Evolutionary conservation across 257 asterid species (phyloP), one percentile per base, ranked within the genome.

Genomic region (Przewalskia tangutica): DNA sequence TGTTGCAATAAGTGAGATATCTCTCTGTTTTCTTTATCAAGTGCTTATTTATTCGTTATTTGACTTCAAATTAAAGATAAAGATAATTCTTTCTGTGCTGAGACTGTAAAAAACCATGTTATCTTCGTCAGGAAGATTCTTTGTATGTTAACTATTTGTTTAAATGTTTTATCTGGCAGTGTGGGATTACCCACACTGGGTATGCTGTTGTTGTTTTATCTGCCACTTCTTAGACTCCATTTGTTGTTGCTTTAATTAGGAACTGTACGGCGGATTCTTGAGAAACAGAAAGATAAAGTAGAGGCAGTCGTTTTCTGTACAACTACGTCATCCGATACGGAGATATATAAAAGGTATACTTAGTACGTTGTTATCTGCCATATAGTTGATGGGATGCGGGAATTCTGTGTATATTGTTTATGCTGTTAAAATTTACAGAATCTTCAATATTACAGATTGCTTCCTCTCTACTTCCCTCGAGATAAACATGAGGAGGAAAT

Each of bases 391-490:
- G n/a, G 14, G 11, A 23, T 48, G 44, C 60, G 48, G 34, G 44
- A 32, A 73, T 48, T 73, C 56, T 6, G 18, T 71, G 42, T 48
- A 20, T 71, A 71, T 46, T 71, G 59, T 3, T 11, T 11, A 46
- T 48, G 18, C 59, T 71, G 79, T 18, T 71, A 71, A 18, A 71
- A 20, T 12, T 71, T 18, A 71, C 79, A 44, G 23, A 48, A 73
- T 2, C 79, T 48, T 42, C 50, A 7, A 48, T 27, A 7, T 36
- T 62, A 64, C 85, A 96, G 99, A 86, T 89, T 94, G 89, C 99
- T 96, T 87, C 99, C 98, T 4, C 98, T 94, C 80, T 96, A 96
- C 89, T 96, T 96, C 84, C 99, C 99, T 23, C 92, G 98, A 66
- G 94, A 94, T 86, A 93, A 89, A 62, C 91, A 88, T 51, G 99